These are phyloP conservation scores for Cenchrus americanus DNA, from an alignment of 176 grass and related monocot genomes.

Conservation along the genomic window DNA sequence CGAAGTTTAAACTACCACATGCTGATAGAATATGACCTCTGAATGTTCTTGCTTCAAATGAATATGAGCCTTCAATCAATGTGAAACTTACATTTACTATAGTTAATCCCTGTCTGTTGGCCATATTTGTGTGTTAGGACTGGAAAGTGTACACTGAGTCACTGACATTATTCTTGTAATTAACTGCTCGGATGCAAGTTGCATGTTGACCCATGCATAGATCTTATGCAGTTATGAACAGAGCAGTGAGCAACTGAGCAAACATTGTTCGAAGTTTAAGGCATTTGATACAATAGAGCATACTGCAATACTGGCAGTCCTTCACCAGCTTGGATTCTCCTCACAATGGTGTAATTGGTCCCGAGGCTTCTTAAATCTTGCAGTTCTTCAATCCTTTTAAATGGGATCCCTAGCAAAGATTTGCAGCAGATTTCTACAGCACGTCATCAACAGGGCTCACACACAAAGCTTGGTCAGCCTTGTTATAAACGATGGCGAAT, in stretches of 20 bases:
- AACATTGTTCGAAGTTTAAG: too few relatives aligned
- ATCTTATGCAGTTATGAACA: not conserved
- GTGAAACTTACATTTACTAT: not conserved
- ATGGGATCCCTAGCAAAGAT: too few relatives aligned
- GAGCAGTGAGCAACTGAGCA: not conserved
- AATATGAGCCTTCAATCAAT: not conserved
- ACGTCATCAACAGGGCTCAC: too few relatives aligned
- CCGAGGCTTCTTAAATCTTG: too few relatives aligned
- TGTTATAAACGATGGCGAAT: too few relatives aligned
- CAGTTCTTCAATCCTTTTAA: too few relatives aligned
- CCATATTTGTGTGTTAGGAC: not conserved
- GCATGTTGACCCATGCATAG: not conserved
- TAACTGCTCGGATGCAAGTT: conserved; percentile 1
- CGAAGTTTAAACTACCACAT: not conserved
- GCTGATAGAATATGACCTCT: not conserved
- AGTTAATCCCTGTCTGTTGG: not conserved
- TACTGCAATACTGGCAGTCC: too few relatives aligned
- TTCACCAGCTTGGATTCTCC: too few relatives aligned
- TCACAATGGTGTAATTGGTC: too few relatives aligned
- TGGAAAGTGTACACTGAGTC: not conserved
- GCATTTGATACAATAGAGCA: too few relatives aligned
- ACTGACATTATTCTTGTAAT: not conserved
- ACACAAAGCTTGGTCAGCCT: too few relatives aligned
- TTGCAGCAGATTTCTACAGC: too few relatives aligned
- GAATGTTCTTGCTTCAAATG: not conserved